Evolutionary conservation across 495 filamentous ascomycete genomes (phyloP).

Genomic region (Podospora pseudoanserina): DNA sequence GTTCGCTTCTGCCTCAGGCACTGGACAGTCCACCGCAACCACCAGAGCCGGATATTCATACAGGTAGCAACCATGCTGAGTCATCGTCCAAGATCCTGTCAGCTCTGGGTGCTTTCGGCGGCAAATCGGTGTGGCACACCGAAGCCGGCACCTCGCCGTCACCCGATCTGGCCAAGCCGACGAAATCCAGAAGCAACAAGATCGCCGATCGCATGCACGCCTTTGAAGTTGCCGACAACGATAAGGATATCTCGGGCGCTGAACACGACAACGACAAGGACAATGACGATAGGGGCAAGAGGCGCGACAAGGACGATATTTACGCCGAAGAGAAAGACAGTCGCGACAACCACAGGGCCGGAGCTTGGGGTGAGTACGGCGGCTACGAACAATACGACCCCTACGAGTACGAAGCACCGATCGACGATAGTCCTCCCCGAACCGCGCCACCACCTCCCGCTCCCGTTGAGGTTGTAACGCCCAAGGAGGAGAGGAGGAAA

Average conservation of each 20-base stretch:
- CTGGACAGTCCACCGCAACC: slow-evolving; percentile 10
- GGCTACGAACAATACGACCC: not conserved
- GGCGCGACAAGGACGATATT: slow-evolving; percentile 28
- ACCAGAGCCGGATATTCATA: slow-evolving; percentile 29
- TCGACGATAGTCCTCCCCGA: slow-evolving; percentile 18
- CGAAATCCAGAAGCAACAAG: slow-evolving; percentile 42
- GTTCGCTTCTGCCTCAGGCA: slow-evolving; percentile 15
- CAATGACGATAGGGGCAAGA: slow-evolving; percentile 4
- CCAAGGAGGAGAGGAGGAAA: slow-evolving; percentile 27
- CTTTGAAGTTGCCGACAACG: slow-evolving; percentile 48
- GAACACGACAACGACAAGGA: slow-evolving; percentile 7
- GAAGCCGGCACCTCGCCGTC: slow-evolving; percentile 25
- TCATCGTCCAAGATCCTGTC: slow-evolving; percentile 37
- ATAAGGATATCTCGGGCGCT: slow-evolving; percentile 23
- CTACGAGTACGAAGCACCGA: slow-evolving; percentile 1
- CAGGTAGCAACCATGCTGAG: slow-evolving; percentile 33
- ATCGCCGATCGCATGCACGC: slow-evolving; percentile 52
- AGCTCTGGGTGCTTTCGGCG: slow-evolving; percentile 28
- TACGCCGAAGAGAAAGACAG: not conserved
- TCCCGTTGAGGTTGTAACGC: slow-evolving; percentile 13
- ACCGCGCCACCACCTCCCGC: slow-evolving; percentile 22
- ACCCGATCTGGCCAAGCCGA: slow-evolving; percentile 33
- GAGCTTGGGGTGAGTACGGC: slow-evolving; percentile 8
- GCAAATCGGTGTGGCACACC: slow-evolving; percentile 35
- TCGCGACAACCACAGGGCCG: slow-evolving; percentile 20